A percentile compares a stretch with the other conserved stretches of the same genome.
Evolutionary conservation across 2,329 filamentous ascomycete species (phyloP).

Genomic region (Talaromyces pinophilus): DNA sequence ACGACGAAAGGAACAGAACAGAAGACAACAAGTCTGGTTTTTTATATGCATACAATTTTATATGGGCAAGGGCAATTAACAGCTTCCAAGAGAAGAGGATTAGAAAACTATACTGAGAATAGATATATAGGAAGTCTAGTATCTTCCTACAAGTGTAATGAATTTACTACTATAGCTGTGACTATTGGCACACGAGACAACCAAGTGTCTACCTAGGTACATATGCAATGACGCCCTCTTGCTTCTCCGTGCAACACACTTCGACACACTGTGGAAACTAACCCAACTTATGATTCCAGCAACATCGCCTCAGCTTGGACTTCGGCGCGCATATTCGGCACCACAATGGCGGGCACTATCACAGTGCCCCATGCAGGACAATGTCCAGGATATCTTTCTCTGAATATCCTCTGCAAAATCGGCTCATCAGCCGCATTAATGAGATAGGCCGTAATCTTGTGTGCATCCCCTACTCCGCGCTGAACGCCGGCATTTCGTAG

Average conservation of each 20-base stretch:
- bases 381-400: slow-evolving; percentile 7
- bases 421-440: slow-evolving; percentile 1
- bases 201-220: neutral
- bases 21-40: no score
- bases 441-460: slow-evolving; percentile 10
- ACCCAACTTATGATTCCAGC: neutral
- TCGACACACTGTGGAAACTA: neutral
- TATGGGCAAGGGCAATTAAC: no score
- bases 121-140: no score
- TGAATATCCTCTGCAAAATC: neutral
- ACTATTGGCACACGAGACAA: neutral
- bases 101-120: no score
- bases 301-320: slow-evolving; percentile 7
- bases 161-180: no score
- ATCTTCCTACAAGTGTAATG: no score
- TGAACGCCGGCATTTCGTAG: slow-evolving; percentile 23
- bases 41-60: no score
- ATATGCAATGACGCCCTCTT: neutral
- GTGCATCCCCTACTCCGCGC: neutral
- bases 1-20: no score
- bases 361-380: neutral
- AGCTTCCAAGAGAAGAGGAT: no score
- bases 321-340: slow-evolving; percentile 2
- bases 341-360: slow-evolving; percentile 5
- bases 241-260: neutral